A percentile compares a stretch with the other conserved stretches of the same genome.
These are phyloP conservation scores for Eimeria sp. DNA, from an alignment of 169 alveolate species.

Conservation along the genomic window DNA sequence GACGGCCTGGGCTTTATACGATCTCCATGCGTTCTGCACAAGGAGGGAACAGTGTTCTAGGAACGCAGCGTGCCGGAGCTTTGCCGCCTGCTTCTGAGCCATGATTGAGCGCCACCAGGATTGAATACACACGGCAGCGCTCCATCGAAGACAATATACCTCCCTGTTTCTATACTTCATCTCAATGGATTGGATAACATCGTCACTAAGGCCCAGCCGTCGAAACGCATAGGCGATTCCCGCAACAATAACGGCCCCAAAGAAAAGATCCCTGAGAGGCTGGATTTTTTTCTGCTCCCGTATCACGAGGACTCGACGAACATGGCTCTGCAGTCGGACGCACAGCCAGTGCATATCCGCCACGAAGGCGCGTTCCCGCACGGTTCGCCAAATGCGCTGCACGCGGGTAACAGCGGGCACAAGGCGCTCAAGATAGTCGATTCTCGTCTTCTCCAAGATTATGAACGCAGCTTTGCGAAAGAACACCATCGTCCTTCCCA, in stretches of 20 bases:
- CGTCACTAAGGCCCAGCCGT: conserved; percentile 28
- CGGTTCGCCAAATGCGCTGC: conserved; percentile 73
- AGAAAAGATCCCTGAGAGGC: conserved; percentile 26
- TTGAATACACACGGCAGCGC: conserved; percentile 89
- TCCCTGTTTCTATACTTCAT: conserved; percentile 82
- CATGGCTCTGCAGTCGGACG: conserved; percentile 74
- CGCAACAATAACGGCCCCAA: conserved; percentile 55
- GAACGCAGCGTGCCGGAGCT: conserved; percentile 51
- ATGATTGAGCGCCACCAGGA: conserved; percentile 87
- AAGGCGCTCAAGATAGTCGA: conserved; percentile 54
- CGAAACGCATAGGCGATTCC: conserved; percentile 9
- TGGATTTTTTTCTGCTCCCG: background rate
- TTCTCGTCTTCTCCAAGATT: conserved; percentile 55
- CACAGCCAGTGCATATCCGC: conserved; percentile 75
- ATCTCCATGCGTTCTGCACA: conserved; percentile 78
- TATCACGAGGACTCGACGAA: conserved; percentile 12
- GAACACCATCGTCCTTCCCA: conserved; percentile 75
- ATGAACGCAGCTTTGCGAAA: conserved; percentile 71
- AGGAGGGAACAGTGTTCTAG: conserved; percentile 59
- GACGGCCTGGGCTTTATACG: conserved; percentile 73
- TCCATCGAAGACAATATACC: conserved; percentile 83
- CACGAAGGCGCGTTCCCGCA: conserved; percentile 73
- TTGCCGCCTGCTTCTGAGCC: conserved; percentile 68
- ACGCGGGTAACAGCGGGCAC: conserved; percentile 71
- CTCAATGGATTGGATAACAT: conserved; percentile 29